Conservation (phyloP, 2,329 filamentous ascomycete species). For the Hymenoscyphus occultus region DNA sequence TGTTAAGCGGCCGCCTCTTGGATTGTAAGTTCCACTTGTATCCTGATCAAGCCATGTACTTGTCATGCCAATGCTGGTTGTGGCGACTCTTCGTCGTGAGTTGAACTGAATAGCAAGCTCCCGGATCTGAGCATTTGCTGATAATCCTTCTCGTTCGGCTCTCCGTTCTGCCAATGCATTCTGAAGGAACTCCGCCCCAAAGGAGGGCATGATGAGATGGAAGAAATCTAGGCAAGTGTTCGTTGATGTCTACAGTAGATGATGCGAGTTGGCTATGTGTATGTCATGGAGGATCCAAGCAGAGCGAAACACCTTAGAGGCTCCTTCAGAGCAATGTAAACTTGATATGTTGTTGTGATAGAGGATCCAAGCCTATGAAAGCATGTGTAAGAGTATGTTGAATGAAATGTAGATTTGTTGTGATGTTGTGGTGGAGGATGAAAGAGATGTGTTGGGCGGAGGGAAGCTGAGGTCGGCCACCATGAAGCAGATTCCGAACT, state of each 20-base stretch:
- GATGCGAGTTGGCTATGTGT: not conserved
- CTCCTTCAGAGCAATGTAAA: no score
- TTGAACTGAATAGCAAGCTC: slow-evolving; percentile 21
- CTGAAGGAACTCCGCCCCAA: not conserved
- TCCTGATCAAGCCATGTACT: slow-evolving; percentile 29
- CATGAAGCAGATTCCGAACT: not conserved
- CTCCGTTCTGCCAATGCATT: not conserved
- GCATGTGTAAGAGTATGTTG: not conserved
- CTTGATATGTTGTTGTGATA: no score
- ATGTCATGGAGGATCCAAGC: not conserved
- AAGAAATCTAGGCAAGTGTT: not conserved
- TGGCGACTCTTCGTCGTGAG: slow-evolving; percentile 11
- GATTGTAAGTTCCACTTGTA: slow-evolving; percentile 32
- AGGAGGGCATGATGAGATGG: not conserved
- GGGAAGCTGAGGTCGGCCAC: not conserved
- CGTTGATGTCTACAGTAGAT: no score
- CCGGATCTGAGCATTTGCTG: not conserved
- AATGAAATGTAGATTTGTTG: not conserved
- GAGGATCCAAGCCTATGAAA: not conserved
- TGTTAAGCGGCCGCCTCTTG: slow-evolving; percentile 14
- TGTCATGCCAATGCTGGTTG: slow-evolving; percentile 7
- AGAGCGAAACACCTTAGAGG: not conserved
- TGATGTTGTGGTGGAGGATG: not conserved
- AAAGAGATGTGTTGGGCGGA: not conserved
- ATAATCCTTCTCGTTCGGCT: not conserved